phyloP scores from a whole-genome alignment of 1,284 basidiomycete genomes.

The Tylopilus orsonianus region DNA sequence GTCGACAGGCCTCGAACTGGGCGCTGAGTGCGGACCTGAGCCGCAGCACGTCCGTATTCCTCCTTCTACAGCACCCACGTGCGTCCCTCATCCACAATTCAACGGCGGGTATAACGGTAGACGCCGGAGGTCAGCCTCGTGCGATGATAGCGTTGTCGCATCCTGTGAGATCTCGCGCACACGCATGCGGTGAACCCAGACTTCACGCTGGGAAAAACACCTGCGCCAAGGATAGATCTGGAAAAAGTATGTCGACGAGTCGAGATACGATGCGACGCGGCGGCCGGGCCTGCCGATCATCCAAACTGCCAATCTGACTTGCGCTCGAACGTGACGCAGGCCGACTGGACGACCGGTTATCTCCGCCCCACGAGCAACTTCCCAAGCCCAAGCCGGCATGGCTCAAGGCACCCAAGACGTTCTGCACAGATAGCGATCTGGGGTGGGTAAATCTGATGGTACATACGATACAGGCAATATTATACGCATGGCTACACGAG shows the following conservation, averaged over 20 bases:
- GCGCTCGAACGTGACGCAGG: not conserved
- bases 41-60: no score
- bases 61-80: not conserved
- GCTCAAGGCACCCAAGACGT: not conserved
- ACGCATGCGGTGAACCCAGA: no score
- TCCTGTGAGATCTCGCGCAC: constrained; percentile 16
- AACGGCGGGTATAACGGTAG: constrained; percentile 4
- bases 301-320: no score
- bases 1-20: no score
- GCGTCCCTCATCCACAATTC: not conserved
- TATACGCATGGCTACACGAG: constrained; percentile 10
- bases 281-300: no score
- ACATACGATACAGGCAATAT: constrained; percentile 15
- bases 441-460: not conserved
- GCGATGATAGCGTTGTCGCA: constrained; percentile 26
- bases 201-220: no score
- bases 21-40: not conserved
- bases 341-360: not conserved
- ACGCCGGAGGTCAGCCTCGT: constrained; percentile 11
- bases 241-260: no score
- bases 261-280: constrained; percentile 1
- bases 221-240: no score
- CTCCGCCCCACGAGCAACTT: no score
- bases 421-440: constrained; percentile 9
- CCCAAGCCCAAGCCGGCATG: constrained; percentile 2